Evolutionary conservation across 2,329 filamentous ascomycete species (phyloP).

Genomic region (Xylaria sp.): DNA sequence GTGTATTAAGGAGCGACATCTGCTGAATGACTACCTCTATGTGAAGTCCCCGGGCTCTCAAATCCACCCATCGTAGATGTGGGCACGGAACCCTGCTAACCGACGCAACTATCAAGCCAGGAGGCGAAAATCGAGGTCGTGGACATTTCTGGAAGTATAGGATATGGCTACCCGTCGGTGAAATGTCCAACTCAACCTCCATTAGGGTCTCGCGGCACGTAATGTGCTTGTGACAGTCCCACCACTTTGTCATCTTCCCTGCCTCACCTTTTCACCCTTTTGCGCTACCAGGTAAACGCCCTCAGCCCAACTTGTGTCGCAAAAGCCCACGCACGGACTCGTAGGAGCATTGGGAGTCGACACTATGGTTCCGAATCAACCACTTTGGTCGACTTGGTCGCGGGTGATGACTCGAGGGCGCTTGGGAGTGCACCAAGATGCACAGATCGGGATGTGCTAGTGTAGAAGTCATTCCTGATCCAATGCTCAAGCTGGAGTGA

Average conservation of each 20-base stretch:
- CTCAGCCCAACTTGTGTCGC: conserved; percentile 5
- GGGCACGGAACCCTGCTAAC: conserved; percentile 2
- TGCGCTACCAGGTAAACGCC: conserved; percentile 15
- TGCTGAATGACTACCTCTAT: conserved; percentile 19
- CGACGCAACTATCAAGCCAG: conserved; percentile 1
- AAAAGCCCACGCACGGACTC: conserved; percentile 7
- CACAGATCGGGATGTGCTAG: conserved; percentile 9
- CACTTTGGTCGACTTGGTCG: conserved; percentile 8
- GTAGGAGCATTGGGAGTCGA: conserved; percentile 6
- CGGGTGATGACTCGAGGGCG: conserved; percentile 9
- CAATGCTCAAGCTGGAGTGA: conserved; percentile 9
- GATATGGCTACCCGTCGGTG: conserved; percentile 1
- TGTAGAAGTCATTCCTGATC: conserved; percentile 11
- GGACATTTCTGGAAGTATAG: conserved; percentile 4
- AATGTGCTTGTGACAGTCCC: background rate
- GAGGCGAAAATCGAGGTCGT: conserved; percentile 2
- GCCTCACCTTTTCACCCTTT: conserved; percentile 4
- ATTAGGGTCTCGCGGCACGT: background rate
- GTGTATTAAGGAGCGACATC: conserved; percentile 30
- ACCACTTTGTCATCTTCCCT: conserved; percentile 4
- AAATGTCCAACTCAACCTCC: conserved; percentile 1
- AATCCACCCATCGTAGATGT: conserved; percentile 3
- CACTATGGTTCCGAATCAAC: conserved; percentile 2
- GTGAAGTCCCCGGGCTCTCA: conserved; percentile 10
- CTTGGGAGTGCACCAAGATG: conserved; percentile 12